A percentile compares a stretch with the other conserved stretches of the same genome.
Evolutionary conservation across 2,329 filamentous ascomycete genomes (phyloP).

Genomic region (Fusarium piperis): DNA sequence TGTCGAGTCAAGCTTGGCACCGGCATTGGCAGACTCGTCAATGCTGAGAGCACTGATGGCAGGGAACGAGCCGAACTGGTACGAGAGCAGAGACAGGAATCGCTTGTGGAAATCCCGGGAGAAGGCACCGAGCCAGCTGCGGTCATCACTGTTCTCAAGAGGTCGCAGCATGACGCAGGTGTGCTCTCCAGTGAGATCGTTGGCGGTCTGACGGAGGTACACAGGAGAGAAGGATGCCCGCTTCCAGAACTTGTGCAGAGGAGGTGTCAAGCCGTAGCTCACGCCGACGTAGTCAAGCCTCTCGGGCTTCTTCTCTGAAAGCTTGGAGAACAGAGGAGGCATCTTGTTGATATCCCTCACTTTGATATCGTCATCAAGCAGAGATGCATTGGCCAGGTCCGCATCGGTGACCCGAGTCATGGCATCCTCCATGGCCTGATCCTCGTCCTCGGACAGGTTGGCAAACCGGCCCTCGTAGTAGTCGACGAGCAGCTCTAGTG

Average conservation of each 20-base stretch:
- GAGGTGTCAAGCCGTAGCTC: conserved; percentile 88
- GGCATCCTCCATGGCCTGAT: conserved; percentile 62
- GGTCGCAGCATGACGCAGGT: conserved; percentile 97
- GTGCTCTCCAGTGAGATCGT: conserved; percentile 96
- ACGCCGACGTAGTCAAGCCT: conserved; percentile 93
- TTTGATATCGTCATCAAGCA: conserved; percentile 88
- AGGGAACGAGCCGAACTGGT: conserved; percentile 88
- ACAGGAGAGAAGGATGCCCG: conserved; percentile 85
- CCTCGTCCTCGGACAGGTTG: conserved; percentile 78
- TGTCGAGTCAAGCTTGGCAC: conserved; percentile 70
- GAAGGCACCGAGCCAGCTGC: conserved; percentile 89
- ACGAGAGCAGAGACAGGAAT: conserved; percentile 90
- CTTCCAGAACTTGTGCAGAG: conserved; percentile 97
- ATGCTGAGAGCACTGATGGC: conserved; percentile 84
- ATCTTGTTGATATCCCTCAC: conserved; percentile 90
- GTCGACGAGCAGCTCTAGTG: conserved; percentile 85
- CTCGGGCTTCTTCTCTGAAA: conserved; percentile 83
- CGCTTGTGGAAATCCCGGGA: conserved; percentile 92
- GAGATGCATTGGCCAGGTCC: conserved; percentile 78
- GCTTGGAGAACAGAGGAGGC: conserved; percentile 90
- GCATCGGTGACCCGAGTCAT: conserved; percentile 84
- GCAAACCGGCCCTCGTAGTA: conserved; percentile 97
- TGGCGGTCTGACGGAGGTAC: conserved; percentile 93
- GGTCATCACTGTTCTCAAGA: conserved; percentile 73
- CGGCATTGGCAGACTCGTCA: conserved; percentile 82